A percentile compares a stretch with the other conserved stretches of the same genome.
Evolutionary conservation across 192 early-diverging fungal genomes (phyloP).

Genomic region (Backusella morwellensis): DNA sequence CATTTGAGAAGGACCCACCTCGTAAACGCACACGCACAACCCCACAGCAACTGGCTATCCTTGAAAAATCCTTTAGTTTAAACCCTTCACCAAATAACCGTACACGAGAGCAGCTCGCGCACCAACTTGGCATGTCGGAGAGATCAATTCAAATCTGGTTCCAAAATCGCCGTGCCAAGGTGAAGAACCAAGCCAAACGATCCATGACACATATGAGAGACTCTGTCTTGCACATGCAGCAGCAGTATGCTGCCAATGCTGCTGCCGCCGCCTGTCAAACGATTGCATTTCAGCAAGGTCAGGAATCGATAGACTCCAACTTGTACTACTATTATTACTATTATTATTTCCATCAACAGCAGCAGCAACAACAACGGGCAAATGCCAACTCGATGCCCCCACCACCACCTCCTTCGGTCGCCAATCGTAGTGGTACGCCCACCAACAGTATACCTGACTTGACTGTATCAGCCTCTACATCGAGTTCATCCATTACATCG

Average conservation of each 20-base stretch:
- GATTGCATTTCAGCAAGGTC: conserved; percentile 12
- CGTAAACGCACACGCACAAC: conserved; percentile 68
- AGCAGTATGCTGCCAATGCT: conserved; percentile 26
- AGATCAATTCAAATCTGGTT: conserved; percentile 86
- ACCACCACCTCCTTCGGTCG: background rate
- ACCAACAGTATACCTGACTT: background rate
- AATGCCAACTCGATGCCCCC: background rate
- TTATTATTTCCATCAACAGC: conserved; percentile 35
- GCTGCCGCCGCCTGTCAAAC: conserved; percentile 32
- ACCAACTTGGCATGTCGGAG: conserved; percentile 66
- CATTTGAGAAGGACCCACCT: conserved; percentile 8
- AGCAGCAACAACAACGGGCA: conserved; percentile 2
- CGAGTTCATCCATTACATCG: conserved; percentile 13
- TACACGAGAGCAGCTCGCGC: conserved; percentile 61
- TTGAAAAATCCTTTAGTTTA: conserved; percentile 66
- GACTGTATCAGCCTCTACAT: conserved; percentile 6
- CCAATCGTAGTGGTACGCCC: background rate
- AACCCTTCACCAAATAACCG: conserved; percentile 69
- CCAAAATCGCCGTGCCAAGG: conserved; percentile 78
- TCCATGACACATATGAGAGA: conserved; percentile 1
- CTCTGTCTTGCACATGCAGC: conserved; percentile 18
- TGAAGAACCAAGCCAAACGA: conserved; percentile 56
- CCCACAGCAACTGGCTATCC: conserved; percentile 57
- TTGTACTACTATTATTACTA: conserved; percentile 35
- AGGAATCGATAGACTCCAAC: conserved; percentile 15